Evolutionary conservation across 2,329 filamentous ascomycete species (phyloP).

Genomic region (Diaporthe longicolla): DNA sequence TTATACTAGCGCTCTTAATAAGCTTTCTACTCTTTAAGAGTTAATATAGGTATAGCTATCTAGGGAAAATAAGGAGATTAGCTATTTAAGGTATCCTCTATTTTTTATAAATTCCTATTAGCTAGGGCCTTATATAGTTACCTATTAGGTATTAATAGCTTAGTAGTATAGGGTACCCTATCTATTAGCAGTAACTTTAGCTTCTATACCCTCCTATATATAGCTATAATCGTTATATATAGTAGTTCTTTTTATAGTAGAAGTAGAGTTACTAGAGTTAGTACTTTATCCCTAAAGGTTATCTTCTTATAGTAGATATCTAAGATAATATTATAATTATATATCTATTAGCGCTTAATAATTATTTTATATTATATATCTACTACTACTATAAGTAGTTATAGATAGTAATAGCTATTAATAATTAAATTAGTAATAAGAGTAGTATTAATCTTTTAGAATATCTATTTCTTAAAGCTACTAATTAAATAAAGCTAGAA

Average conservation of each 20-base stretch:
- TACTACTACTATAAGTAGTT: conserved; percentile 1
- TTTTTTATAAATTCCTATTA: too few species aligned
- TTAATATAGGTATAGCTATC: too few species aligned
- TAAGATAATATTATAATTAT: background rate
- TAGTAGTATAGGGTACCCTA: too few species aligned
- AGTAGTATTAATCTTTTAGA: background rate
- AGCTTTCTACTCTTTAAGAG: too few species aligned
- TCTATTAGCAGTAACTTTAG: background rate
- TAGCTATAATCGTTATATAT: background rate
- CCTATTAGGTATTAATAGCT: too few species aligned
- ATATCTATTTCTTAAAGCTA: background rate
- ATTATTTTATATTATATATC: conserved; percentile 20
- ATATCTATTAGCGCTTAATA: background rate
- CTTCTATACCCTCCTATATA: background rate
- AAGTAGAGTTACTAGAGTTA: rapidly evolving
- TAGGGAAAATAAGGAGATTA: background rate
- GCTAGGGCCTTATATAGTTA: too few species aligned
- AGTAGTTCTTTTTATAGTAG: too few species aligned
- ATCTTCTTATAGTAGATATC: conserved; percentile 4
- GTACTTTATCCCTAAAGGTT: background rate
- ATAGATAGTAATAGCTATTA: background rate
- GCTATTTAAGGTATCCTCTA: too few species aligned
- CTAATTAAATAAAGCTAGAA: background rate
- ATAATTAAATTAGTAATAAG: background rate
- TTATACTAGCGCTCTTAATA: too few species aligned